Percentiles rank a stretch among this genome's conserved stretches.
phyloP scores from a whole-genome alignment of 1,284 basidiomycete genomes.

The Boletus coffeatus region DNA sequence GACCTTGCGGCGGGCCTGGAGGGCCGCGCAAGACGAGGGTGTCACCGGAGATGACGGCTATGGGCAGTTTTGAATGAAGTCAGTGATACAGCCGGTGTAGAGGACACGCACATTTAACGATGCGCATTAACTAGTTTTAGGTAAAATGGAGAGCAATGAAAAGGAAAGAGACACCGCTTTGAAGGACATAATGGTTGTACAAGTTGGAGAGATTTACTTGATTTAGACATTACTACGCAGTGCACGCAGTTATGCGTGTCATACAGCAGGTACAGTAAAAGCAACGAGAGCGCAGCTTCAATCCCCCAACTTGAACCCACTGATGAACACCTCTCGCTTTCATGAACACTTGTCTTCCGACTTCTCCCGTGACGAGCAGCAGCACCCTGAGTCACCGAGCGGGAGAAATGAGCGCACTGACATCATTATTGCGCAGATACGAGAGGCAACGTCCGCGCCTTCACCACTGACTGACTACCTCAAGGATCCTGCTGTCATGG shows the following conservation, averaged over 20 bases:
- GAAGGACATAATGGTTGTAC: slow-evolving; percentile 45
- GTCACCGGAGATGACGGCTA: slow-evolving; percentile 87
- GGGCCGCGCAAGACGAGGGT: slow-evolving; percentile 78
- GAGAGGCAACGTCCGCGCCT: slow-evolving; percentile 30
- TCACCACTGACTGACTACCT: slow-evolving; percentile 28
- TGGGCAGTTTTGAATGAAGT: slow-evolving; percentile 17
- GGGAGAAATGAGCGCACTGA: slow-evolving; percentile 15
- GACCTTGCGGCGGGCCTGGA: slow-evolving; percentile 66
- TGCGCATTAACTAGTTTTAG: slow-evolving; percentile 20
- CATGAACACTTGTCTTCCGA: slow-evolving; percentile 27
- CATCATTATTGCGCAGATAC: slow-evolving; percentile 30
- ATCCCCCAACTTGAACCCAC: slow-evolving; percentile 3
- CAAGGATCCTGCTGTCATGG: slow-evolving; percentile 27
- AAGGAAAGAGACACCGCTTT: slow-evolving; percentile 51
- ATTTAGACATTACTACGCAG: no score
- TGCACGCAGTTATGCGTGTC: neutral
- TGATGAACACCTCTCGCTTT: slow-evolving; percentile 19
- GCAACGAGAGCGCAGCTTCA: slow-evolving; percentile 10
- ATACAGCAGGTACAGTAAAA: slow-evolving; percentile 5
- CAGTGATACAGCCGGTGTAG: slow-evolving; percentile 4
- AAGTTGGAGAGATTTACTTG: no score
- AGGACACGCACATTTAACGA: slow-evolving; percentile 59
- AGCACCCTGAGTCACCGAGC: slow-evolving; percentile 9
- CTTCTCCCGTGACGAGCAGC: slow-evolving; percentile 10
- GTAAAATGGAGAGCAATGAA: neutral